phyloP scores from a whole-genome alignment of 108 stramenopile species.

The Ochromonas danica region DNA sequence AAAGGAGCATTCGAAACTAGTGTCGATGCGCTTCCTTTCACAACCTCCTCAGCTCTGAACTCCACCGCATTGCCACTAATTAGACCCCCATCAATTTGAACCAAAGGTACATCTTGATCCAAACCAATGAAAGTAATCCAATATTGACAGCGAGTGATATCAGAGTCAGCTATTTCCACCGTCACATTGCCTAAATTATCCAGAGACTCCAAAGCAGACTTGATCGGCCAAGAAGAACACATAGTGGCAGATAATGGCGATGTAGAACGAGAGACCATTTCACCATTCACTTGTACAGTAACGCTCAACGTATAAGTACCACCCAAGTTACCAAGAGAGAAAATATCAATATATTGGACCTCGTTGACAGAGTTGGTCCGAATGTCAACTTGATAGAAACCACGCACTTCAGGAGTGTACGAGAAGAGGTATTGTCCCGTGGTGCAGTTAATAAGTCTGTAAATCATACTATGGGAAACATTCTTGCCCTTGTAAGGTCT shows the following conservation, averaged over 20 bases:
- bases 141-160: constrained; percentile 1
- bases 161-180: constrained; percentile 40
- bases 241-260: not conserved
- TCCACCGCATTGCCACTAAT: constrained; percentile 52
- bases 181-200: constrained; percentile 36
- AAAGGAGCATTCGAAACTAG: constrained; percentile 65
- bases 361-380: constrained; percentile 43
- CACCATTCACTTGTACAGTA: not conserved
- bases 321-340: constrained; percentile 26
- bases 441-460: constrained; percentile 28
- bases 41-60: constrained; percentile 44
- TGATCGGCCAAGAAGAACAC: constrained; percentile 32
- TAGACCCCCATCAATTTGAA: not conserved
- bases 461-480: not conserved
- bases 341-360: constrained; percentile 58
- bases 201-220: constrained; percentile 50
- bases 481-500: not conserved
- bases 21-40: constrained; percentile 40
- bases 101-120: not conserved
- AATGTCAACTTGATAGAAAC: constrained; percentile 58
- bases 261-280: not conserved
- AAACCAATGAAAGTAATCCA: constrained; percentile 12
- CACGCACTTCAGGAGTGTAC: constrained; percentile 58
- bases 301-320: constrained; percentile 26
- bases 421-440: constrained; percentile 54